phyloP scores from a whole-genome alignment of 805 yeast species.

The Metschnikowia picachoensis region DNA sequence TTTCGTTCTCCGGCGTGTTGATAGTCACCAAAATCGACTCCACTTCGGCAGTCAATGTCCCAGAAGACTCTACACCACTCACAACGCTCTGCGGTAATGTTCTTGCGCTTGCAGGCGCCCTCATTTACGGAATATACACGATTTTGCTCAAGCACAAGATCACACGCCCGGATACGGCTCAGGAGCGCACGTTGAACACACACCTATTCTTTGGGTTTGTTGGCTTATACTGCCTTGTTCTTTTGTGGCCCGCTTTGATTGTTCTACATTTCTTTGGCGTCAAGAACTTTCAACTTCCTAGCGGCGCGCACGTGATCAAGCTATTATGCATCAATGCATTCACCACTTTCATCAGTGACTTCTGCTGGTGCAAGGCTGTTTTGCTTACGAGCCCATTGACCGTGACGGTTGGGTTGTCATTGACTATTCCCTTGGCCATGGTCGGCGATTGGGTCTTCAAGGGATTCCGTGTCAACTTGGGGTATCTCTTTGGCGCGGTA shows the following conservation, averaged over 20 bases:
- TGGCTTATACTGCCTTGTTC: constrained; percentile 71
- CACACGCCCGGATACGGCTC: constrained; percentile 36
- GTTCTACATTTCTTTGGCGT: constrained; percentile 58
- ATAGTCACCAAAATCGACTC: constrained; percentile 71
- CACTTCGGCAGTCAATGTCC: constrained; percentile 20
- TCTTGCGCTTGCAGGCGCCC: constrained; percentile 78
- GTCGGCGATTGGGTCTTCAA: constrained; percentile 80
- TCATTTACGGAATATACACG: constrained; percentile 89
- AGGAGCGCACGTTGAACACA: constrained; percentile 76
- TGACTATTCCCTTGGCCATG: constrained; percentile 91
- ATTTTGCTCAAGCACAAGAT: constrained; percentile 74
- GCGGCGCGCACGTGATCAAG: constrained; percentile 43
- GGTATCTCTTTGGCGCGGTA: constrained; percentile 75
- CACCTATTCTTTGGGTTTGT: constrained; percentile 92
- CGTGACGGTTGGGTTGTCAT: constrained; percentile 89
- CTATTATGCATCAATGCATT: constrained; percentile 63
- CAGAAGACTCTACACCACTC: constrained; percentile 11
- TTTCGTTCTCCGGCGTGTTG: constrained; percentile 75
- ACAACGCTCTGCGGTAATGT: constrained; percentile 61
- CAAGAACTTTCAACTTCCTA: constrained; percentile 74
- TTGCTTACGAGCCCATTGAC: constrained; percentile 89
- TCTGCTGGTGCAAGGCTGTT: constrained; percentile 95
- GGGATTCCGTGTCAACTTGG: constrained; percentile 52
- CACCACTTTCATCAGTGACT: constrained; percentile 83
- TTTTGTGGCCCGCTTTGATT: constrained; percentile 79